Conservation (phyloP, 176 grass and related monocot species). For the Metroxylon sagu region DNA sequence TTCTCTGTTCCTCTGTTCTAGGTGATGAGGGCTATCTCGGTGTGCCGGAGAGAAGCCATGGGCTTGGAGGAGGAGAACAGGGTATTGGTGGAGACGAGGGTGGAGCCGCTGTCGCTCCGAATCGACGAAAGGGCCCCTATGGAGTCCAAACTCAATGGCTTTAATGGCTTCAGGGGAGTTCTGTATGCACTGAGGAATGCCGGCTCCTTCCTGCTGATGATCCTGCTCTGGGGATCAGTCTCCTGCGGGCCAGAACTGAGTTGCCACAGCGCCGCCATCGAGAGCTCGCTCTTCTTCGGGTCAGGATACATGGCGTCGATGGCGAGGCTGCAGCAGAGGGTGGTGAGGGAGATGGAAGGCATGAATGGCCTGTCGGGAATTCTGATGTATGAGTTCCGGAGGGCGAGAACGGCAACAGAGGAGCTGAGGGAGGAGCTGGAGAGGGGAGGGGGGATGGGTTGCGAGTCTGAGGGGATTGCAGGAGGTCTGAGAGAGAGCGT, state of each 20-base stretch:
- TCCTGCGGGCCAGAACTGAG: slow-evolving; percentile 2
- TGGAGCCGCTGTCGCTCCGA: slow-evolving; percentile 8
- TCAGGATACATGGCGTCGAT: slow-evolving; percentile 1
- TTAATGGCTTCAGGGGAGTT: slow-evolving; percentile 19
- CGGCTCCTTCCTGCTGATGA: slow-evolving; percentile 10
- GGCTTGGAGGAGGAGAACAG: slow-evolving; percentile 21
- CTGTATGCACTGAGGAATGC: slow-evolving; percentile 4
- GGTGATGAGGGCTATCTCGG: slow-evolving; percentile 10
- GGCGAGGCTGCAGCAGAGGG: slow-evolving; percentile 11
- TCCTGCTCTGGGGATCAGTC: slow-evolving; percentile 14
- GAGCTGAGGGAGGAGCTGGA: slow-evolving; percentile 70
- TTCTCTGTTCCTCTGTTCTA: background rate
- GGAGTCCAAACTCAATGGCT: slow-evolving; percentile 8
- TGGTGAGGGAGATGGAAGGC: slow-evolving; percentile 7
- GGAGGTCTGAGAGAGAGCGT: slow-evolving; percentile 45
- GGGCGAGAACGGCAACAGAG: slow-evolving; percentile 23
- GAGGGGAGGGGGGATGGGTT: slow-evolving; percentile 21
- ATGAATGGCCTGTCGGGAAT: background rate
- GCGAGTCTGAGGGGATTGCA: slow-evolving; percentile 11
- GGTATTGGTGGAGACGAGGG: slow-evolving; percentile 8
- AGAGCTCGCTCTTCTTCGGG: slow-evolving; percentile 1
- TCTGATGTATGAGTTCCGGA: background rate
- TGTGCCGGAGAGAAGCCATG: slow-evolving; percentile 11
- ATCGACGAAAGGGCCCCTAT: slow-evolving; percentile 4
- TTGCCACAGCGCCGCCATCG: background rate